Evolutionary conservation across 1,139 yeast genomes (phyloP), one percentile per base, ranked within the genome.

Genomic region (Hyphopichia buzzinii): DNA sequence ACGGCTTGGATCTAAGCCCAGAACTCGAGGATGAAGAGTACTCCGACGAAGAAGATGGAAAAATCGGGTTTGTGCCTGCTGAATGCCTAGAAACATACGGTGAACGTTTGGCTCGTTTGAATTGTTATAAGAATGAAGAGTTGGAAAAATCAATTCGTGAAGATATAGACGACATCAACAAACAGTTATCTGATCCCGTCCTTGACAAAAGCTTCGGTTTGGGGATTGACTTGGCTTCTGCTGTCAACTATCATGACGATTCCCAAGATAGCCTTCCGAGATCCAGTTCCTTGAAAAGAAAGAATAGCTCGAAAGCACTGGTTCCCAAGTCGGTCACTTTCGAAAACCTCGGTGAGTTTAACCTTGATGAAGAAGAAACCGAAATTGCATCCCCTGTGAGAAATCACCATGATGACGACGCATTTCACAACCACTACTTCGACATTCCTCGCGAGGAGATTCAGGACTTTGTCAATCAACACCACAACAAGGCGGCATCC

Each of bases 41-140:
- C 8, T 44, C 59, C 11, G 72, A 64, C 34, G 68, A 59, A n/a
- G 88, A 84, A 55, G 80, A 76, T 50, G 59, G 74, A 1, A 79
- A 78, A 51, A 75, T 89, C 37, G 98, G 97, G 3, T 94, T 90
- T 64, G 94, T 95, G 2, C 98, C 98, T 1, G 97, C 97, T 1
- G 98, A 92, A 58, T 83, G 95, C 44, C 67, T 92, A 31, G 98
- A 92, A 59, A 87, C 96, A 0, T 89, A 87, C 42, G 86, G 82
- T 31, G 98, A 92, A 59, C 71, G 98, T 39, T 65, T 94, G 37
- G 98, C 98, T 1, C 71, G 98, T 39, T 69, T 89, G 31, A 92
- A 92, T 58, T 88, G 96, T 59, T 88, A 90, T 75, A 84, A 89
- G 47, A 92, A 92, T 61, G 96, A 88, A 58, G 88, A 84, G 45